Percentiles rank a stretch among this genome's conserved stretches.
Evolutionary conservation across 495 filamentous ascomycete genomes (phyloP).

Genomic region (Aspergillus biplanus): DNA sequence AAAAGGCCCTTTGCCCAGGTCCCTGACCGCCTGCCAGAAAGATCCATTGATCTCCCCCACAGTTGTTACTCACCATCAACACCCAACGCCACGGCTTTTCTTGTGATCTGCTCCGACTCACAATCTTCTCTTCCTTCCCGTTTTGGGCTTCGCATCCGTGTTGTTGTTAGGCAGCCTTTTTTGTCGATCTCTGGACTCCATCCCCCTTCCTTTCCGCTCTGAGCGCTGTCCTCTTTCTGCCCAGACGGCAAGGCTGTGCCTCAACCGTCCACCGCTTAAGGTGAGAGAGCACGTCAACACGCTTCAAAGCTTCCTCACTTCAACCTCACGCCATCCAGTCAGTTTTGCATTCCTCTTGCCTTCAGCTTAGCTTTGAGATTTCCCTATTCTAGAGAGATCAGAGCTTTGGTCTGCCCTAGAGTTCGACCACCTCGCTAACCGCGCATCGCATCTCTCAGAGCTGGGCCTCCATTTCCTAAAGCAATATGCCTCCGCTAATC

Average conservation of each 20-base stretch:
- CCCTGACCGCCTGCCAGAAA: conserved; percentile 42
- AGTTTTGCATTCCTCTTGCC: not conserved
- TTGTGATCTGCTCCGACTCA: conserved; percentile 25
- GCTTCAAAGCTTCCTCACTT: conserved; percentile 2
- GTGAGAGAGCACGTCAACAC: conserved; percentile 4
- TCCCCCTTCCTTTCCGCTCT: not conserved
- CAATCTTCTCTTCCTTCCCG: conserved; percentile 12
- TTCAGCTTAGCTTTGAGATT: not conserved
- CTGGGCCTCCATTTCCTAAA: conserved; percentile 15
- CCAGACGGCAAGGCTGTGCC: conserved; percentile 4
- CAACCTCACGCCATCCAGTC: not conserved
- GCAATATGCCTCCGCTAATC: conserved; percentile 43
- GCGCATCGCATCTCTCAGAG: conserved; percentile 2
- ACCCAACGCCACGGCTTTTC: conserved; percentile 40
- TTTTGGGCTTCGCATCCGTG: conserved; percentile 8
- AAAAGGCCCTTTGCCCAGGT: conserved; percentile 4
- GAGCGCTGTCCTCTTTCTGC: not conserved
- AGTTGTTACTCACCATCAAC: conserved; percentile 28
- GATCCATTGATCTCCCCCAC: conserved; percentile 25
- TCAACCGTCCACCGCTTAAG: conserved; percentile 23
- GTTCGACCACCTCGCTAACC: conserved; percentile 7
- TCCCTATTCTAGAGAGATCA: not conserved
- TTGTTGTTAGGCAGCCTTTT: not conserved
- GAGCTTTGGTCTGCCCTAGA: not conserved
- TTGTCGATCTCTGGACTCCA: not conserved